Conservation (phyloP, 148 eudicot species). For the Rhododendron williamsianum region DNA sequence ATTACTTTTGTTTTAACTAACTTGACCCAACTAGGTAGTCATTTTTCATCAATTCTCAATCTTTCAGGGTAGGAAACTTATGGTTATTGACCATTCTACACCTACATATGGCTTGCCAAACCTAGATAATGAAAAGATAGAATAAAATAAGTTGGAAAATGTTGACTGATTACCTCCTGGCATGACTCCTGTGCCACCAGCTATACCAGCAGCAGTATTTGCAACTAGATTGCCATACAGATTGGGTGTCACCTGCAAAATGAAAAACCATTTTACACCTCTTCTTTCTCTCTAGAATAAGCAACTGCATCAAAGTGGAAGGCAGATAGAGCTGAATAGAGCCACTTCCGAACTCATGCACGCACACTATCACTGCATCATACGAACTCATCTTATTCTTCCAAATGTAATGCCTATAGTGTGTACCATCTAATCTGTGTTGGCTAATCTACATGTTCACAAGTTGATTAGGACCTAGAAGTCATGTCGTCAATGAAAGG, state of each 20-base stretch:
- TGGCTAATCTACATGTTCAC: neutral
- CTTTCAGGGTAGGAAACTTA: neutral
- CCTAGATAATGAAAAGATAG: neutral
- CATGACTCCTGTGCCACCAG: conserved; percentile 59
- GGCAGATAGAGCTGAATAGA: neutral
- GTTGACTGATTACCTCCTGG: conserved; percentile 39
- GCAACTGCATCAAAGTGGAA: neutral
- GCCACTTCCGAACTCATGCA: neutral
- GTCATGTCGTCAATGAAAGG: neutral
- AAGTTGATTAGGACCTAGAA: neutral
- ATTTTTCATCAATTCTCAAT: neutral
- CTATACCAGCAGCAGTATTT: conserved; percentile 58
- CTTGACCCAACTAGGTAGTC: neutral
- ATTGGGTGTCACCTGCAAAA: conserved; percentile 53
- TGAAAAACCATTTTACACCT: neutral
- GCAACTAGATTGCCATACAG: conserved; percentile 57
- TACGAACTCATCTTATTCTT: neutral
- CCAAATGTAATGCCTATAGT: neutral
- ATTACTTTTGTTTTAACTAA: neutral
- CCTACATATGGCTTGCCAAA: neutral
- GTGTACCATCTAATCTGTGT: neutral
- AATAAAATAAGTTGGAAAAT: neutral
- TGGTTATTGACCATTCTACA: neutral
- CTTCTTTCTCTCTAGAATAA: neutral
- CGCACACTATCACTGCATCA: neutral